Base-by-base conservation (phyloP, 306 rosid species). In the Notholithocarpus densiflorus region DNA sequence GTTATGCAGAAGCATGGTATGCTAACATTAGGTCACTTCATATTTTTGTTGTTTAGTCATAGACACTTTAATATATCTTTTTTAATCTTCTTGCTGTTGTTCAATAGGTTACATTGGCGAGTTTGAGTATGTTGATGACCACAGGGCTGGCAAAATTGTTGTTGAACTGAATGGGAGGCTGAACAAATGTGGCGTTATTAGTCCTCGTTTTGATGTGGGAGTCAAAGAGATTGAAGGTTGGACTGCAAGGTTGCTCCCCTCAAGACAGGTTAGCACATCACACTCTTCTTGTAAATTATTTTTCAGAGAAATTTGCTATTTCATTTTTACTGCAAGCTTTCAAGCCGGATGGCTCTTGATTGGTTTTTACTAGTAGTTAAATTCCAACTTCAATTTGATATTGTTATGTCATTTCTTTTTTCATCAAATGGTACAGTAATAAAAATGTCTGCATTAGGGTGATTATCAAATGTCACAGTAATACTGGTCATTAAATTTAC, bases 181-280 rank as follows among this genome's bases (percentile, higher is more conserved):
- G 34, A 89, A 89, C 82, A 89, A 89, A 59, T 89, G 93, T 56
- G 93, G 93, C 18, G 93, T 89, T 19, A 89, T 89, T 23, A 89
- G 93, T 81, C 93, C 93, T 20, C 93, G 93, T 56, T 89, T 89
- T 80, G 93, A 89, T 74, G 84, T 89, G 0, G 91, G 93, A 55
- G 93, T 89, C 40, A 87, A 89, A 75, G 90, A 85, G 83, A 83
- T 89, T 32, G 93, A 89, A 68, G 91, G 89, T 2, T 89, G 93
- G 93, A 89, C 93, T 52, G 91, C 90, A 19, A 81, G 93, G 80
- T 80, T 89, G 77, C 87, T 89, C 43, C 93, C 93, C 59, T 89
- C 91, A 1, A 85, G 93, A 85, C 93, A 89, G 91, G 93, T 85
- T 74, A 68, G 89, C 21, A 20, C 55, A 69, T 2, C 70, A 10